Conservation (phyloP, 768 basidiomycete species). For the Pisolithus marmoratus region DNA sequence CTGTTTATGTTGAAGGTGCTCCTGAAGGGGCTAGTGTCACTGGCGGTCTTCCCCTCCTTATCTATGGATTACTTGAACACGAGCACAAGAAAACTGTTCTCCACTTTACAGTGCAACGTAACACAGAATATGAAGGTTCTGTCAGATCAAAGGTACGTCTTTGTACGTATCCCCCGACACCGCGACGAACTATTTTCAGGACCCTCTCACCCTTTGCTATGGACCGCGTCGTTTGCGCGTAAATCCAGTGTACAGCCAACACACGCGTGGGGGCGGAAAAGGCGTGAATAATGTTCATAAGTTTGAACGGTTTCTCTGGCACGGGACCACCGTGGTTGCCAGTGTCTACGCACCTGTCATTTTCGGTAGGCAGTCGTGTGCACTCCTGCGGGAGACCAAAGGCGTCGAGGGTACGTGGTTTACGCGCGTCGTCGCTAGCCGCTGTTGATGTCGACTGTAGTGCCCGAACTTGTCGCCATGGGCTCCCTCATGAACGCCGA, state of each 20-base stretch:
- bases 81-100: conserved; percentile 94
- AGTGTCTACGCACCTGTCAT: conserved; percentile 85
- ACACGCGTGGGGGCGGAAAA: conserved; percentile 82
- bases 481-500: conserved; percentile 86
- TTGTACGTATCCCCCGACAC: neutral
- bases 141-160: conserved; percentile 80
- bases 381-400: conserved; percentile 65
- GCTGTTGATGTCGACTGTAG: conserved; percentile 29
- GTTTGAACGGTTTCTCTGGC: conserved; percentile 84
- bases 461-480: conserved; percentile 81
- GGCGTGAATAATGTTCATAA: conserved; percentile 98
- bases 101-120: conserved; percentile 89
- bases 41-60: conserved; percentile 43
- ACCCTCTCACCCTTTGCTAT: conserved; percentile 82
- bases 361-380: conserved; percentile 75
- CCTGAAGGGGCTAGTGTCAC: conserved; percentile 51
- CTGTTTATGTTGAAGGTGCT: conserved; percentile 68
- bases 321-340: conserved; percentile 75
- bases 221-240: conserved; percentile 82
- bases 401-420: conserved; percentile 54
- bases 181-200: conserved; percentile 38
- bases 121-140: conserved; percentile 87
- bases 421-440: neutral
- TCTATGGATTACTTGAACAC: conserved; percentile 86
- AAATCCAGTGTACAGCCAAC: conserved; percentile 90